Base-by-base conservation (phyloP, 2,329 filamentous ascomycete genomes). In the Trichoderma sp. region DNA sequence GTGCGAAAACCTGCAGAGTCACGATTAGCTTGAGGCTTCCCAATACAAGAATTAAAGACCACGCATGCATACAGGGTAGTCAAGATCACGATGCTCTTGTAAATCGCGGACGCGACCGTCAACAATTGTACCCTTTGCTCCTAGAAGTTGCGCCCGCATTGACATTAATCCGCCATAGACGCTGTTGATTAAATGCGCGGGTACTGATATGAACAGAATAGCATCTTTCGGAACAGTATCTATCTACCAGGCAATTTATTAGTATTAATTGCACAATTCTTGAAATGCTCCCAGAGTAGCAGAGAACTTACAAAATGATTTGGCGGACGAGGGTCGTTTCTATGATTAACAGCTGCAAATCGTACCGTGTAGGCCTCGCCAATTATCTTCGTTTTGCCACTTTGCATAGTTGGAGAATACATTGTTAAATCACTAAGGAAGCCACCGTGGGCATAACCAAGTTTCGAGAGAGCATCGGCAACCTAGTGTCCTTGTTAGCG, bases 401-500 rank as follows among this genome's bases (percentile, higher is more conserved):
- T 57, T 28, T 57, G 53, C 8, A 57, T 28, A 28, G 26, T 15
- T 57, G 53, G 53, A 7, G 53, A 57, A 17, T 57, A 57, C 53
- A 57, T 57, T 5, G 53, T 57, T 57, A 57, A 28, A 57, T 57
- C 53, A 28, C 53, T 28, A 26, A 57, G 53, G 26, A 57, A 57
- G 53, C 53, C 53, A 28, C 53, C 53, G 3, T 57, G 53, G 53
- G 53, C 53, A 57, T 28, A 57, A 57, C 53, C 53, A 13, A 57
- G 53, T 57, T 57, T 57, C 12, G 53, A 57, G 7, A 57, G 53
- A 28, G 53, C 53, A 57, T 57, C 53, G 6, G 53, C 23, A 28
- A 57, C 23, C 53, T 57, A 57, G 26, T 57, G 78, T 47, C 43
- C 0, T 50, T 23, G 47, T 50, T 50, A 50, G 47, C 2, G 11